phyloP scores from a whole-genome alignment of 306 rosid species.

The Casuarina glauca region DNA sequence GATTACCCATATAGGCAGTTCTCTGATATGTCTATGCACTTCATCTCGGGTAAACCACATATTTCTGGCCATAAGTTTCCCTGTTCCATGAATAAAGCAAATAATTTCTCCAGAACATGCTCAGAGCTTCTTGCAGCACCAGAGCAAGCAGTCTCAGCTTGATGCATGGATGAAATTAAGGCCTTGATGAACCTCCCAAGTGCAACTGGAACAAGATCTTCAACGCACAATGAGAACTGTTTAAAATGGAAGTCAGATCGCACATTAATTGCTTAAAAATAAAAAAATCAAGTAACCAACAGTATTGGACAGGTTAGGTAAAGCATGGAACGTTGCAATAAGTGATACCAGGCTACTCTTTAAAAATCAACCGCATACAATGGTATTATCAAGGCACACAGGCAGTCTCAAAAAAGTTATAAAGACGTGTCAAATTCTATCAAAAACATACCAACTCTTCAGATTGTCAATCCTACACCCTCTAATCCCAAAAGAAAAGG shows the following conservation, averaged over 20 bases:
- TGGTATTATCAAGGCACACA: background rate
- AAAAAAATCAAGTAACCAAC: conserved; percentile 17
- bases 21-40: conserved; percentile 66
- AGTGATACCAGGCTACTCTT: background rate
- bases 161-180: conserved; percentile 59
- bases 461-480: background rate
- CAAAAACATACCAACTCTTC: background rate
- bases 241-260: conserved; percentile 33
- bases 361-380: background rate
- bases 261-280: conserved; percentile 12
- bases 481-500: background rate
- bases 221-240: conserved; percentile 93
- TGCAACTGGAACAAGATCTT: conserved; percentile 95
- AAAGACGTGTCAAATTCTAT: background rate
- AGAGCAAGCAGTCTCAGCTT: conserved; percentile 48
- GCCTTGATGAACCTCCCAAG: conserved; percentile 80
- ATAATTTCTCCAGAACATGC: conserved; percentile 74
- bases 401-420: background rate
- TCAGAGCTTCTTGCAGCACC: conserved; percentile 51
- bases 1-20: conserved; percentile 71
- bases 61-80: conserved; percentile 95
- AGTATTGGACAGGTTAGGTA: conserved; percentile 5
- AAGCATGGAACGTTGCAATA: conserved; percentile 6
- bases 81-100: conserved; percentile 89
- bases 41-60: conserved; percentile 79